Percentiles rank a stretch among this genome's conserved stretches.
These are phyloP conservation scores for Flueggea neowawraea DNA, from an alignment of 441 rosid genomes.

Conservation along the genomic window DNA sequence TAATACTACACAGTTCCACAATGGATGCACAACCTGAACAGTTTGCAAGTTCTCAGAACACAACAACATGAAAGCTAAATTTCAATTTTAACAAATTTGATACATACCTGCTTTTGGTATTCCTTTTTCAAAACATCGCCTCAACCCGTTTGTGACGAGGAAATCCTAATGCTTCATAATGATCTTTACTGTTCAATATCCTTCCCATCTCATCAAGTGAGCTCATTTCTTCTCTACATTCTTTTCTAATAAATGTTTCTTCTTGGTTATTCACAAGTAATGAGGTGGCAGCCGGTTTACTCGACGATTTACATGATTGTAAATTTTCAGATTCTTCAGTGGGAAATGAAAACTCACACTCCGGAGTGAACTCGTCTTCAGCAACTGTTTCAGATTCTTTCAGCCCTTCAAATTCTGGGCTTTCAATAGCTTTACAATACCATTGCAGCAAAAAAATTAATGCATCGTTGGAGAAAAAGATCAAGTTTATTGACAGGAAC, in stretches of 20 bases:
- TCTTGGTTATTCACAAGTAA: constrained; percentile 42
- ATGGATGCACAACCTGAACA: too few species aligned
- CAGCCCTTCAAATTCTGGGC: constrained; percentile 52
- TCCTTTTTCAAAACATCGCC: constrained; percentile 69
- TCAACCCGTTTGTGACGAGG: constrained; percentile 74
- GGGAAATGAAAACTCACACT: constrained; percentile 53
- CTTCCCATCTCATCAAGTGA: constrained; percentile 89
- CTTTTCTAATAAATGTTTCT: constrained; percentile 43
- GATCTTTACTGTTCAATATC: constrained; percentile 69
- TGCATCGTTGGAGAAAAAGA: constrained; percentile 91
- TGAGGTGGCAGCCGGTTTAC: constrained; percentile 49
- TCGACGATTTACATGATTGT: constrained; percentile 67
- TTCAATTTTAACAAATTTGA: background rate
- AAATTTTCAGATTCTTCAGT: constrained; percentile 62
- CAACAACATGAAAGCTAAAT: too few species aligned
- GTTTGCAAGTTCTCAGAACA: too few species aligned
- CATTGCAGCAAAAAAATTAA: constrained; percentile 69
- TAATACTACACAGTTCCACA: too few species aligned
- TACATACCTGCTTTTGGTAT: constrained; percentile 77
- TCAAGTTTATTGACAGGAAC: constrained; percentile 78
- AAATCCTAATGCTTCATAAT: constrained; percentile 86
- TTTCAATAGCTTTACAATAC: constrained; percentile 78
- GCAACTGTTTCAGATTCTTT: constrained; percentile 54
- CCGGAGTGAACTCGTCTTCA: constrained; percentile 68
- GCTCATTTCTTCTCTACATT: constrained; percentile 49